Conservation (phyloP, 441 rosid species). For the Dalechampia spathulata region DNA sequence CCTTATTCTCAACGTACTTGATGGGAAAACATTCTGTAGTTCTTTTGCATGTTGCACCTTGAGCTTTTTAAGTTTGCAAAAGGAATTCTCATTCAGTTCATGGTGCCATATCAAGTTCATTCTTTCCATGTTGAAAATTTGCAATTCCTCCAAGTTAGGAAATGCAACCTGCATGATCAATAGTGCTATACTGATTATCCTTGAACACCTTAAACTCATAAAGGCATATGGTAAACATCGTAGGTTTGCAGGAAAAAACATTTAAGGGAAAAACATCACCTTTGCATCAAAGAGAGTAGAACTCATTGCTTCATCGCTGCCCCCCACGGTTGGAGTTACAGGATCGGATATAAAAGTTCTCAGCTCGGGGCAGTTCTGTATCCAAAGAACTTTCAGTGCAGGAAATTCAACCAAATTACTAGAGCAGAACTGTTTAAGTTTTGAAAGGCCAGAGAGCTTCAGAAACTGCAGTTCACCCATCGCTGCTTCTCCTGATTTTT, state of each 20-base stretch:
- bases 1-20: too few relatives aligned
- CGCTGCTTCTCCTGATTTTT: neutral
- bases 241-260: too few relatives aligned
- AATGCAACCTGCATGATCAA: slow-evolving; percentile 11
- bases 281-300: slow-evolving; percentile 15
- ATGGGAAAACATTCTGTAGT: too few relatives aligned
- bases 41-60: too few relatives aligned
- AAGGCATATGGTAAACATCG: too few relatives aligned
- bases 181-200: too few relatives aligned
- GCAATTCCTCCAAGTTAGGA: slow-evolving; percentile 3
- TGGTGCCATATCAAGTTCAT: too few relatives aligned
- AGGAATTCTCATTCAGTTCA: too few relatives aligned
- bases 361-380: slow-evolving; percentile 3
- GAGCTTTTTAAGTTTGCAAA: too few relatives aligned
- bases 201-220: too few relatives aligned
- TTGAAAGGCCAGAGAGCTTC: slow-evolving; percentile 8
- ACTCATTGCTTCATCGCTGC: neutral
- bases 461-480: neutral
- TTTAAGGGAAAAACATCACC: neutral
- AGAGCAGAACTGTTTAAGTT: slow-evolving; percentile 11
- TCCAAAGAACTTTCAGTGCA: neutral
- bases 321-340: neutral
- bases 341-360: neutral
- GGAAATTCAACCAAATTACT: slow-evolving; percentile 1
- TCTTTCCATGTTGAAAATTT: too few relatives aligned